Evolutionary conservation across 345 rosid species (phyloP).

Genomic region (Mercurialis annua): DNA sequence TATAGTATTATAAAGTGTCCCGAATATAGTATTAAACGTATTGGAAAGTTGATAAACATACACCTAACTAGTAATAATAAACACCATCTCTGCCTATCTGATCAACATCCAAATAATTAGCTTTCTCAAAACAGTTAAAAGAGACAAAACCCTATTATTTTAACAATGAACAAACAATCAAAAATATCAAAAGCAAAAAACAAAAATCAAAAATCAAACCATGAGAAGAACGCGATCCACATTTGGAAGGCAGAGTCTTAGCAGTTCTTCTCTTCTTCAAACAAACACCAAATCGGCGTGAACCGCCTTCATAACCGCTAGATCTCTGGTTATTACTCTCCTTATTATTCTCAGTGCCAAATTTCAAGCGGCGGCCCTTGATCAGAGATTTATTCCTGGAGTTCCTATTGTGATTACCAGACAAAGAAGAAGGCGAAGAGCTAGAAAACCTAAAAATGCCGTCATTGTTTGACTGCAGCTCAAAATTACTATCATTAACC

Average conservation of each 20-base stretch:
- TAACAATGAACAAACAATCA: too few relatives aligned
- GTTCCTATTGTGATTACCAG: constrained; percentile 30
- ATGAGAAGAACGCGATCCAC: constrained; percentile 38
- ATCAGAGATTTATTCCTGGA: constrained; percentile 29
- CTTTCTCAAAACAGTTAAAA: too few relatives aligned
- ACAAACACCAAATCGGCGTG: constrained; percentile 37
- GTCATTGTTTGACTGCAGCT: constrained; percentile 26
- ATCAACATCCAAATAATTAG: too few relatives aligned
- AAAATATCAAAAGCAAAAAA: background rate
- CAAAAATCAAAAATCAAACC: constrained; percentile 35
- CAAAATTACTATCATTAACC: constrained; percentile 20
- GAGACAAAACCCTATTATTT: too few relatives aligned
- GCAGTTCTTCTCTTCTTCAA: constrained; percentile 62
- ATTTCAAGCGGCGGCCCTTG: constrained; percentile 27
- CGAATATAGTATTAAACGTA: too few relatives aligned
- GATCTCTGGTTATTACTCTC: constrained; percentile 38
- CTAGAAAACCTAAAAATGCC: constrained; percentile 76
- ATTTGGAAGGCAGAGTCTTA: constrained; percentile 36
- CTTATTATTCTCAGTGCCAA: constrained; percentile 4
- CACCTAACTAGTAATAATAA: too few relatives aligned
- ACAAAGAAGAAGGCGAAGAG: constrained; percentile 46
- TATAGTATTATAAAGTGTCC: too few relatives aligned
- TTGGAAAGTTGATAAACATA: too few relatives aligned
- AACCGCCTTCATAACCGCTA: constrained; percentile 25
- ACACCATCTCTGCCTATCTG: too few relatives aligned